Percentiles rank a stretch among this genome's conserved stretches.
Conservation (phyloP, 164 flowering plant genomes). For the Berberis vulgaris region DNA sequence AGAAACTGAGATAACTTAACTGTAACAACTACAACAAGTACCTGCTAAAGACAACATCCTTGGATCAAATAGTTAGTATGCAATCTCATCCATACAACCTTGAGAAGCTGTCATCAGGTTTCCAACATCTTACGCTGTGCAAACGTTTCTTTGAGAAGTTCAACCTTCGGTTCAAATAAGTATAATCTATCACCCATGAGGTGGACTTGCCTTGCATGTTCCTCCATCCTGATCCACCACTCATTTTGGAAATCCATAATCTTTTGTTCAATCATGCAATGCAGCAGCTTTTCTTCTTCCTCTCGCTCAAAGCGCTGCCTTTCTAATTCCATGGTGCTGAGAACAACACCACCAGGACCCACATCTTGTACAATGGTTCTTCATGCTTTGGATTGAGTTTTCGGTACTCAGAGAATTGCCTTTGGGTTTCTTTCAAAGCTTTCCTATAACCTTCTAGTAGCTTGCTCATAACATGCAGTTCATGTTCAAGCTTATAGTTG, state of each 20-base stretch:
- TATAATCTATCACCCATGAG: constrained; percentile 19
- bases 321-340: constrained; percentile 49
- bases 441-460: constrained; percentile 59
- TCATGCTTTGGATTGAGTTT: constrained; percentile 32
- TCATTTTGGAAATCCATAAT: constrained; percentile 25
- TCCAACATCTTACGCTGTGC: constrained; percentile 19
- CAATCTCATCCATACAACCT: not conserved
- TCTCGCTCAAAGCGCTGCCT: constrained; percentile 40
- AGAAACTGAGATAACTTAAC: not conserved
- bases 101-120: not conserved
- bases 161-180: constrained; percentile 17
- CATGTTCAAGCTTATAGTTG: constrained; percentile 44
- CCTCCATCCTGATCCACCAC: constrained; percentile 21
- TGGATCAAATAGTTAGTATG: not conserved
- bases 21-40: not conserved
- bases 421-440: constrained; percentile 54
- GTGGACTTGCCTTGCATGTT: constrained; percentile 12
- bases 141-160: constrained; percentile 22
- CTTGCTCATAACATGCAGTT: constrained; percentile 48
- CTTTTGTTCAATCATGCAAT: constrained; percentile 26
- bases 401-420: constrained; percentile 56
- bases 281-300: constrained; percentile 50
- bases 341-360: constrained; percentile 61
- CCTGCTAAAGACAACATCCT: not conserved
- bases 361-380: constrained; percentile 76